Evolutionary conservation across 139 green algal species (phyloP), one percentile per base, ranked within the genome.

Genomic region (Coelastrella sp.): DNA sequence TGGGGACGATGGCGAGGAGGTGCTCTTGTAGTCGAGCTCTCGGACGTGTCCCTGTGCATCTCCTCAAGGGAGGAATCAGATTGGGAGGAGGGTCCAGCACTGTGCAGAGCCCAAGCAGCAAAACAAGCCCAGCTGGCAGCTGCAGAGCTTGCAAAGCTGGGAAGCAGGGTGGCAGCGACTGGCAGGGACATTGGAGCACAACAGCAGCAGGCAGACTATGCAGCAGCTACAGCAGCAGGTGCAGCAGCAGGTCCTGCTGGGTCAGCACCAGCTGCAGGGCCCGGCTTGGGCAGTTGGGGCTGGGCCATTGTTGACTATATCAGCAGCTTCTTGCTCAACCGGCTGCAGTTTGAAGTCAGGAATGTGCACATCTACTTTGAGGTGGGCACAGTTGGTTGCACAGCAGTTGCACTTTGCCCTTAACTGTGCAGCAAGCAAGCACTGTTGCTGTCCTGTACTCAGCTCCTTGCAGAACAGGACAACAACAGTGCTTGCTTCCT

Each of bases 61-160:
- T 87, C 91, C 1, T 58, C 91, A 74, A 80, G 93, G 5, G 84
- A 92, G 24, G 93, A 95, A 12, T 79, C 27, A 66, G 94, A 96
- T 59, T 96, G 94, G 94, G 94, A 95, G 70, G 94, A 95, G 78
- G 86, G 91, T 0, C 91, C 94, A 35, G 88, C 94, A 7, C 76
- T 94, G 20, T 61, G 82, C 63, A 89, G 94, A 6, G 94, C 95
- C 17, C 91, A 93, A 80, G 93, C 94, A 59, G 94, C 95, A 58
- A 98, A 98, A 92, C 94, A 96, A 66, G 96, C 95, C 0, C 90
- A 95, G 90, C 91, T 97, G 56, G 95, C 96, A n/a, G 96, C 95
- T 14, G 92, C 94, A 19, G 95, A 98, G 94, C 92, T 96, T 20
- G 90, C 93, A 12, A 95, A 95, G 82, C 90, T 95, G 70, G 92